Base-by-base conservation (phyloP, 192 early-diverging fungal species). In the Mortierella claussenii region DNA sequence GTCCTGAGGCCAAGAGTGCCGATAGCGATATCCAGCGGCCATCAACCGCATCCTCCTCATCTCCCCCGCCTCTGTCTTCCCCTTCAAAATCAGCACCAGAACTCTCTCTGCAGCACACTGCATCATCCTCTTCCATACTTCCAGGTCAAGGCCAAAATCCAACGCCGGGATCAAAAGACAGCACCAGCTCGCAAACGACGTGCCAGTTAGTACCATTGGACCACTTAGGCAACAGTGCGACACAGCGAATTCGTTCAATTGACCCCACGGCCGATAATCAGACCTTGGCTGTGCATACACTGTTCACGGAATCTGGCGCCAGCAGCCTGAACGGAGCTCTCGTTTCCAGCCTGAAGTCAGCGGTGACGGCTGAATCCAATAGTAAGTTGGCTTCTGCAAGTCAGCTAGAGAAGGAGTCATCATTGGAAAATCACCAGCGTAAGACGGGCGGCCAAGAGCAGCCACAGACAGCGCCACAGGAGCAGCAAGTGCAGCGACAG, bases 261-360 rank as follows among this genome's bases (percentile, higher is more conserved):
- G 7, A 28, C 36, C 24, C 33, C 17, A 46, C 3, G 5, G 20
- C 37, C 47, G 69, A 73, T 40, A 52, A 21, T 24, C 60, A 61
- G 31, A 73, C 69, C 5, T 40, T 73, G 28, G 69, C 60, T 18
- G 55, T 73, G 4, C 69, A 73, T 46, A 34, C 43, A 1, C 27
- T 71, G n/a, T 2, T 27, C 17, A 28, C 50, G 50, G 31, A 40
- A 40, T 13, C 37, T 13, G 13, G 37, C 30, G 8, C 50, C 5
- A 53, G 31, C 28, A 53, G 3, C 21, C 7, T 49, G 4, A 8
- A 21, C 5, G 23, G 27, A 49, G 17, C 47, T 26, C 23, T 49
- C 23, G 47, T 26, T 8, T 26, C 43, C 20, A 13, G 43, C 20
- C 13, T 45, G 20, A 13, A 20, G 43, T 45, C 4, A n/a, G n/a